Evolutionary conservation across 805 yeast species (phyloP), one percentile per base, ranked within the genome.

Genomic region (Peterozyma toletana): DNA sequence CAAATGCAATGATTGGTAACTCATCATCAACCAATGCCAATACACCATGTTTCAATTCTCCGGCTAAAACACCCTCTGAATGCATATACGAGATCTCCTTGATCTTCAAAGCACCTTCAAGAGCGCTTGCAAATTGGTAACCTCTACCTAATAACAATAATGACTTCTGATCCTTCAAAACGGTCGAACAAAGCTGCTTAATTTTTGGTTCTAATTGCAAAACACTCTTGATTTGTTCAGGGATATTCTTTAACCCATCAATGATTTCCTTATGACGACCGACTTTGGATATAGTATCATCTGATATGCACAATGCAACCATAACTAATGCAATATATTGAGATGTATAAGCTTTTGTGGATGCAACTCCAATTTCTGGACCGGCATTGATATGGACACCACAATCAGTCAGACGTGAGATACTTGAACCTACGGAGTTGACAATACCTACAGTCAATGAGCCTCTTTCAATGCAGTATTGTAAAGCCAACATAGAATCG

Each of bases 371-470:
- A 51, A 93, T 93, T 69, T 93, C 99, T 38, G 99, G 99, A 52
- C 99, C 99, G 40, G 99, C 99, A 62, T 93, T 93, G 63, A 93
- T 90, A 65, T 93, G 99, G 45, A 93, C 96, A 78, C 99, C 99
- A 73, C 99, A 93, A 67, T 90, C 96, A 17, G 99, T 93, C 59
- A 81, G 89, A 69, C 99, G 83, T 6, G 98, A 91, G 64, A 93
- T 88, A 36, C 93, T 80, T 5, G 99, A 93, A 59, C 99, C 99
- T 37, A 93, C 99, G 53, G 90, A 78, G 73, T 93, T 93, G 50
- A 93, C 99, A 58, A 93, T 86, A 69, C 99, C 99, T 46, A 93
- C 93, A 29, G 96, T 89, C 53, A 95, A 74, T 31, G 99, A 97
- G 55, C 98, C 99, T 60, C 96, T 83, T 59, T 95, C 98, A 60